Percentiles rank a stretch among this genome's conserved stretches.
Evolutionary conservation across 163 green algal genomes (phyloP).

Genomic region (Chlorella variabilis): DNA sequence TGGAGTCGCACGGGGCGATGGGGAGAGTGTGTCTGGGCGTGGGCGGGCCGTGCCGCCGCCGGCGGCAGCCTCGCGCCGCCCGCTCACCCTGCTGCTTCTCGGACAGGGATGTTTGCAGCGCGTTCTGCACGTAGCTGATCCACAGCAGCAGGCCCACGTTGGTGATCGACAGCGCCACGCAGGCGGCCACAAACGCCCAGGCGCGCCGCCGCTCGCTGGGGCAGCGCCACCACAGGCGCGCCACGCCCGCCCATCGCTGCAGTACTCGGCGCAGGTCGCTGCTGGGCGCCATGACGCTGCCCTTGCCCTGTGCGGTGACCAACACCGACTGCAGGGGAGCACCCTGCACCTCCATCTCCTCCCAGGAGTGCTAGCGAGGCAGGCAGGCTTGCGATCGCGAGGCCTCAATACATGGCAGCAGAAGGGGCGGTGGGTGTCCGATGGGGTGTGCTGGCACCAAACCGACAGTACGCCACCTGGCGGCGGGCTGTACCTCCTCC

Average conservation of each 20-base stretch:
- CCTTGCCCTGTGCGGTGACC: not conserved
- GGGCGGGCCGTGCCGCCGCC: no score
- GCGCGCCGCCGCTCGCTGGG: conserved; percentile 47
- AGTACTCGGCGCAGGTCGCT: not conserved
- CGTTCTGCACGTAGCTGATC: conserved; percentile 41
- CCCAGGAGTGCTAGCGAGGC: no score
- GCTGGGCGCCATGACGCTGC: not conserved
- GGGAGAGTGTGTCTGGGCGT: no score
- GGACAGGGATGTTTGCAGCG: conserved; percentile 36
- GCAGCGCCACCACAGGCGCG: conserved; percentile 49
- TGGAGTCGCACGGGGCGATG: no score
- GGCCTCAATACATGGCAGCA: no score
- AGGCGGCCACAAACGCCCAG: conserved; percentile 34
- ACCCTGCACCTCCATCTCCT: not conserved
- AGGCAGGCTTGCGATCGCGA: not conserved
- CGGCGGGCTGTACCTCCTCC: no score
- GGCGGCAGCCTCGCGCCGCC: no score
- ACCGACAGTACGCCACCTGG: no score
- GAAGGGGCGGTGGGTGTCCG: no score
- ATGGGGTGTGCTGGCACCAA: no score
- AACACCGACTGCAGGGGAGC: not conserved
- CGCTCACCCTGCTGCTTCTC: conserved; percentile 49
- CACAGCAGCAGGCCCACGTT: conserved; percentile 50
- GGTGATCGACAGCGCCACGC: conserved; percentile 47
- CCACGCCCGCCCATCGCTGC: conserved; percentile 46